Evolutionary conservation across 106 monocot species (phyloP), one percentile per base, ranked within the genome.

Genomic region (Allium sativum): DNA sequence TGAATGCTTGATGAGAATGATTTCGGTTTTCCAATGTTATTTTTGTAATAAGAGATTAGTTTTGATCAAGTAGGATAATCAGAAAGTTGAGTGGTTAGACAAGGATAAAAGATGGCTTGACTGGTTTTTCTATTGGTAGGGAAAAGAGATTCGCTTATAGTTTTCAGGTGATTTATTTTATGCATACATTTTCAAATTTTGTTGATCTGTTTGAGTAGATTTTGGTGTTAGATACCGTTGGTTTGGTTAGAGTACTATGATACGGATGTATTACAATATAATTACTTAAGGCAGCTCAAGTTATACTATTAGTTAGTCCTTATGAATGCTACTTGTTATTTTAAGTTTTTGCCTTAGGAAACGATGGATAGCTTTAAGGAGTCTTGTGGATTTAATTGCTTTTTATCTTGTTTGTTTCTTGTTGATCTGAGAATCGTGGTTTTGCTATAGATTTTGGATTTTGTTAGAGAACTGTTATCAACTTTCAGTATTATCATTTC

Each of bases 81-180:
- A 31, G 31, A 31, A 11, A 52, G 22, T 13, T n/a, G 73, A 76
- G 53, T 76, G 76, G 83, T 43, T 69, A 42, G 69, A 69, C 44
- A 31, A 31, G 31, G 79, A 70, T n/a, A 12, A 72, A 76, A n/a
- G 79, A 83, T 76, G 83, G 79, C 20, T 48, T 79, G 51, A 69
- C 76, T 19, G 79, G 73, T 17, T 42, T 79, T 15, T 76, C 76
- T n/a, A 62, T 83, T 6, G 67, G 74, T 10, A 61, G 78, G 21
- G 74, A 78, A 74, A 78, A 69, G 57, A 83, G 78, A 57, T 83
- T 83, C 21, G 78, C 82, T 22, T 75, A 78, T 75, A 59, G 75
- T n/a, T 75, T 83, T 68, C 82, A 83, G 82, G 82, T 78, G 59
- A 72, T 56, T 40, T 44, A 59, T 43, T 16, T 22, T n/a, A n/a